These are phyloP conservation scores for Chrysosphaeria jannelii DNA, from an alignment of 2,329 filamentous ascomycete genomes.

Conservation along the genomic window DNA sequence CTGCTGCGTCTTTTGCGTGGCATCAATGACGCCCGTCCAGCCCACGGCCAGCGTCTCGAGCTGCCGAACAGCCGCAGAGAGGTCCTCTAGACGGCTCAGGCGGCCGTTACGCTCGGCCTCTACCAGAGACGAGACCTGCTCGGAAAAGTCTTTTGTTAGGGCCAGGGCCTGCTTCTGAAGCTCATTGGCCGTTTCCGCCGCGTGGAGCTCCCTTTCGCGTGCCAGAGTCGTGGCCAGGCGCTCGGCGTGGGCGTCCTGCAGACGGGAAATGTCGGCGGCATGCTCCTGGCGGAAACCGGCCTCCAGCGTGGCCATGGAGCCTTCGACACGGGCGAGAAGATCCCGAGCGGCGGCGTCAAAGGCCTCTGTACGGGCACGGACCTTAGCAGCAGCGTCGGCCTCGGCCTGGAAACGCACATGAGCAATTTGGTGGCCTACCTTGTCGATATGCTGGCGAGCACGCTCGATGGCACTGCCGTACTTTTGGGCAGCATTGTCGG, in stretches of 20 bases:
- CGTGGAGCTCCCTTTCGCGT: slow-evolving; percentile 48
- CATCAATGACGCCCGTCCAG: slow-evolving; percentile 76
- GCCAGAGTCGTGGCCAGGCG: slow-evolving; percentile 54
- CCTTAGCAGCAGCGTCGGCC: slow-evolving; percentile 42
- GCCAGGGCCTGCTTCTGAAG: slow-evolving; percentile 74
- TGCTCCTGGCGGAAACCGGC: slow-evolving; percentile 65
- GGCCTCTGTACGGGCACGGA: slow-evolving; percentile 36
- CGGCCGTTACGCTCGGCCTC: slow-evolving; percentile 71
- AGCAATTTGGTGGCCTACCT: slow-evolving; percentile 51
- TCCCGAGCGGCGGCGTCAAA: slow-evolving; percentile 73
- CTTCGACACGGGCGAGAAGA: slow-evolving; percentile 66
- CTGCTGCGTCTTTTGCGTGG: slow-evolving; percentile 80
- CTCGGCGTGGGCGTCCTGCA: slow-evolving; percentile 49
- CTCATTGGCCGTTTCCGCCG: slow-evolving; percentile 57
- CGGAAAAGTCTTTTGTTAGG: slow-evolving; percentile 59
- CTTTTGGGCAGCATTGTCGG: slow-evolving; percentile 46
- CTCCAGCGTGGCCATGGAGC: slow-evolving; percentile 55
- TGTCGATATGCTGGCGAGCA: slow-evolving; percentile 56
- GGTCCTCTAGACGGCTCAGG: slow-evolving; percentile 56
- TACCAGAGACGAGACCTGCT: slow-evolving; percentile 50
- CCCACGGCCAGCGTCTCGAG: slow-evolving; percentile 66
- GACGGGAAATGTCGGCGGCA: slow-evolving; percentile 51
- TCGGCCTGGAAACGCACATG: slow-evolving; percentile 38
- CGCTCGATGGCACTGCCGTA: slow-evolving; percentile 54
- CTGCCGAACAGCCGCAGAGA: slow-evolving; percentile 48